These are phyloP conservation scores for Sphagnurus paluster DNA, from an alignment of 1,284 basidiomycete genomes.

Conservation along the genomic window DNA sequence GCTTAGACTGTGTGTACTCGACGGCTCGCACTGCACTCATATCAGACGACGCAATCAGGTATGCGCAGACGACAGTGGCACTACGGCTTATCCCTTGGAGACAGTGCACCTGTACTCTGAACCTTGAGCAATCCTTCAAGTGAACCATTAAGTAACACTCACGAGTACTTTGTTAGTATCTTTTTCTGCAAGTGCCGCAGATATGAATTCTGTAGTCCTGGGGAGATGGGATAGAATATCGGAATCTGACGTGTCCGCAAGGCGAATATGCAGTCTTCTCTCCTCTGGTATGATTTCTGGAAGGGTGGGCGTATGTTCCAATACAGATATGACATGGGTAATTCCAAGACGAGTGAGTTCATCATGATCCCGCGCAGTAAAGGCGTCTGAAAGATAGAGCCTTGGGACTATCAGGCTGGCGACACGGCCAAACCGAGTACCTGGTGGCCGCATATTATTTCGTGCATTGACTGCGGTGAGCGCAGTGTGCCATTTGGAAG, in stretches of 20 bases:
- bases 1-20: constrained; percentile 52
- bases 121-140: neutral
- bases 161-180: constrained; percentile 63
- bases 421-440: constrained; percentile 28
- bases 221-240: constrained; percentile 64
- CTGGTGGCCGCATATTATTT: constrained; percentile 9
- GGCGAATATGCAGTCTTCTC: constrained; percentile 51
- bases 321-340: constrained; percentile 68
- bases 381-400: constrained; percentile 65
- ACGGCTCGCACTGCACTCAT: constrained; percentile 58
- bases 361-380: constrained; percentile 48
- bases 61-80: constrained; percentile 81
- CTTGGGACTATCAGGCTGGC: constrained; percentile 57
- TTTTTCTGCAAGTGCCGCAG: constrained; percentile 51
- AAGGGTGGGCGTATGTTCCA: constrained; percentile 47
- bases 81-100: constrained; percentile 80
- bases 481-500: constrained; percentile 33
- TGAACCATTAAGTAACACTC: constrained; percentile 31
- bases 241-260: constrained; percentile 53
- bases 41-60: constrained; percentile 64
- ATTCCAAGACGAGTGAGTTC: constrained; percentile 55
- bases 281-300: constrained; percentile 49
- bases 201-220: constrained; percentile 63
- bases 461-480: constrained; percentile 19
- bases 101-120: constrained; percentile 63